These are phyloP conservation scores for Dothideomycetes sp. DNA, from an alignment of 2,329 filamentous ascomycete species.

Conservation along the genomic window DNA sequence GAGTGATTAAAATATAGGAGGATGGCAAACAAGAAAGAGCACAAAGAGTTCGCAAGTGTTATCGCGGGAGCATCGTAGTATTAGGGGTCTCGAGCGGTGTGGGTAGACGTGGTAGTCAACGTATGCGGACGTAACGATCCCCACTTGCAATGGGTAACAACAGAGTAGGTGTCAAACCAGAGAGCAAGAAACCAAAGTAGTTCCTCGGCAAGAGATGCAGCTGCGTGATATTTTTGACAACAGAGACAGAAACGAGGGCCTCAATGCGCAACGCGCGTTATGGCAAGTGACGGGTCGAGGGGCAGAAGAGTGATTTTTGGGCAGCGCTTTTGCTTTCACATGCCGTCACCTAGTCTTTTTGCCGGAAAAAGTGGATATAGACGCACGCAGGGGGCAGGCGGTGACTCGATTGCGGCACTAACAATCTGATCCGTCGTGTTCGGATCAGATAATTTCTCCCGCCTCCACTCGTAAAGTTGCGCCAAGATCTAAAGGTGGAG, in stretches of 20 bases:
- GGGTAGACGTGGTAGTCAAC: conserved; percentile 1
- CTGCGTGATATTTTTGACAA: background rate
- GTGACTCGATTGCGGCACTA: background rate
- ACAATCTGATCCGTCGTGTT: background rate
- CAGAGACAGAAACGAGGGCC: background rate
- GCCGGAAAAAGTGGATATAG: background rate
- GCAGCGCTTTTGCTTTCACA: background rate
- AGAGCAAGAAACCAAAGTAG: background rate
- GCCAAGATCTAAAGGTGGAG: background rate
- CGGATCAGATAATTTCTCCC: background rate
- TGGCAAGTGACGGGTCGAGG: too few relatives aligned
- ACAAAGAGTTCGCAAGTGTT: conserved; percentile 12
- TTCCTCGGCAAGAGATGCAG: conserved; percentile 3
- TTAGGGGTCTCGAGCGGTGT: too few relatives aligned
- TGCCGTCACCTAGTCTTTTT: background rate
- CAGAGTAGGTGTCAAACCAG: background rate
- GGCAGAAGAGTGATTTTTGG: background rate
- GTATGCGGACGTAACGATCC: background rate
- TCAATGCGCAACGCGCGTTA: background rate
- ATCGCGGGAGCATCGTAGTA: conserved; percentile 25
- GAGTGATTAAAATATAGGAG: background rate
- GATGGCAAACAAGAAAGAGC: background rate
- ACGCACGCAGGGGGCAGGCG: background rate
- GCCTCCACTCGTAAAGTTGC: background rate
- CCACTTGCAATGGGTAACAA: too few relatives aligned